These are phyloP conservation scores for Xerocomellus amylosporus DNA, from an alignment of 768 basidiomycete species.

Conservation along the genomic window DNA sequence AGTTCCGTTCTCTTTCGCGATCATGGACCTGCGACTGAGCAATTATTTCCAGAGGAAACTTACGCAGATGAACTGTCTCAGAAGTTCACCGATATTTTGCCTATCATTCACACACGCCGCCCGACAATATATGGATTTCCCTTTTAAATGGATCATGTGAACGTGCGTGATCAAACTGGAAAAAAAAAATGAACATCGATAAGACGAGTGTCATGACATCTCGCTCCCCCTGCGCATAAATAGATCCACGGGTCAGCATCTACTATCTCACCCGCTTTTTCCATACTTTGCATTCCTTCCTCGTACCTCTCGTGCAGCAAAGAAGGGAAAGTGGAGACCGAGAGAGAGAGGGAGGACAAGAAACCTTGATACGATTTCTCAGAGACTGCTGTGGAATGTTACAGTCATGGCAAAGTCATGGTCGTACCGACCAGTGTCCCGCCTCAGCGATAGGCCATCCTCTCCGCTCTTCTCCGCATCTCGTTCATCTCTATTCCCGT, in stretches of 20 bases:
- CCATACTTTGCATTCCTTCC: too few species aligned
- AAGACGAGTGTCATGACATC: background rate
- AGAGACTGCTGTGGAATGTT: too few species aligned
- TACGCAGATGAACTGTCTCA: constrained; percentile 12
- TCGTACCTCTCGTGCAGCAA: too few species aligned
- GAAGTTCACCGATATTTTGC: background rate
- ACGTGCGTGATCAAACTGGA: background rate
- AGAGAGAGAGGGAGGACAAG: too few species aligned
- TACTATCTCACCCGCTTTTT: too few species aligned
- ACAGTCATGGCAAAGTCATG: too few species aligned
- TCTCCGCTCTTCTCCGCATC: too few species aligned
- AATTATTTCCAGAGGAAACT: constrained; percentile 21
- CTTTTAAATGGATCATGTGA: background rate
- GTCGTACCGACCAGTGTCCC: too few species aligned
- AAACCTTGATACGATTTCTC: too few species aligned
- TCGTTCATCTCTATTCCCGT: too few species aligned
- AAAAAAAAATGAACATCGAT: background rate
- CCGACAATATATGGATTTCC: background rate
- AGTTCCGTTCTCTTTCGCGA: constrained; percentile 23
- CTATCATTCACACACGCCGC: background rate
- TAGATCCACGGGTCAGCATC: background rate
- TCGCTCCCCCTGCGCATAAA: background rate
- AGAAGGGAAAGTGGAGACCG: too few species aligned
- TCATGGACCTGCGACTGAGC: background rate
- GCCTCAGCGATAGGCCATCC: too few species aligned